Evolutionary conservation across 495 filamentous ascomycete species (phyloP).

Genomic region (Rostrohypoxylon terebratum): DNA sequence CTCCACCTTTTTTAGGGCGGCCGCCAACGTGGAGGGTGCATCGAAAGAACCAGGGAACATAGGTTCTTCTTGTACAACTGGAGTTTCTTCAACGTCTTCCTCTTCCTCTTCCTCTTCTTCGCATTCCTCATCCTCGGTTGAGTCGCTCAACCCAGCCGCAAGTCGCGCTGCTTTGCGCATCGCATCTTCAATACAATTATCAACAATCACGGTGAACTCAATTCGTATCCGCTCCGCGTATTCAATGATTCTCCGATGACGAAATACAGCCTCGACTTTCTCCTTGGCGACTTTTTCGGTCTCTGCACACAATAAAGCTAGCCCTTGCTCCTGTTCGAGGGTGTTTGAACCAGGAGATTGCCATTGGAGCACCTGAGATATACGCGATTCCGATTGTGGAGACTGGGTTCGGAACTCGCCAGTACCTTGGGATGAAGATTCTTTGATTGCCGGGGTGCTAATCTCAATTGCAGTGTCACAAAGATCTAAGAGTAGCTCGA

Average conservation of each 20-base stretch:
- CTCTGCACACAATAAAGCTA: constrained; percentile 87
- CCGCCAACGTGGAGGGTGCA: constrained; percentile 66
- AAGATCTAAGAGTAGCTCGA: constrained; percentile 92
- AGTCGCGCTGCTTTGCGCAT: constrained; percentile 90
- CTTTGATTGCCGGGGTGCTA: constrained; percentile 90
- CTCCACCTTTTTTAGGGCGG: constrained; percentile 64
- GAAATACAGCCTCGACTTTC: constrained; percentile 92
- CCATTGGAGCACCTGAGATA: constrained; percentile 94
- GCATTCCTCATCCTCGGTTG: constrained; percentile 66
- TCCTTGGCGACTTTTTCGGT: constrained; percentile 83
- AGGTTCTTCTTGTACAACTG: constrained; percentile 57
- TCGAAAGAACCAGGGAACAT: constrained; percentile 67
- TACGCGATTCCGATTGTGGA: constrained; percentile 91
- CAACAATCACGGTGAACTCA: constrained; percentile 89
- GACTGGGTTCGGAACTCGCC: constrained; percentile 89
- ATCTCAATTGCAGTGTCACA: constrained; percentile 97
- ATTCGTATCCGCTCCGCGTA: constrained; percentile 95
- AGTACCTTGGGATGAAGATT: constrained; percentile 71
- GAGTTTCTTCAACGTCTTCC: constrained; percentile 50
- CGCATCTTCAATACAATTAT: constrained; percentile 93
- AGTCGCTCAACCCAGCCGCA: constrained; percentile 86
- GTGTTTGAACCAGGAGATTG: constrained; percentile 91
- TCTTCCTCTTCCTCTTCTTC: constrained; percentile 53
- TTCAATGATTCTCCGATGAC: constrained; percentile 92
- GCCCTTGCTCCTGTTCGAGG: constrained; percentile 92